A percentile compares a stretch with the other conserved stretches of the same genome.
These are phyloP conservation scores for Byssoonygena ceratinophila DNA, from an alignment of 2,329 filamentous ascomycete species.

Conservation along the genomic window DNA sequence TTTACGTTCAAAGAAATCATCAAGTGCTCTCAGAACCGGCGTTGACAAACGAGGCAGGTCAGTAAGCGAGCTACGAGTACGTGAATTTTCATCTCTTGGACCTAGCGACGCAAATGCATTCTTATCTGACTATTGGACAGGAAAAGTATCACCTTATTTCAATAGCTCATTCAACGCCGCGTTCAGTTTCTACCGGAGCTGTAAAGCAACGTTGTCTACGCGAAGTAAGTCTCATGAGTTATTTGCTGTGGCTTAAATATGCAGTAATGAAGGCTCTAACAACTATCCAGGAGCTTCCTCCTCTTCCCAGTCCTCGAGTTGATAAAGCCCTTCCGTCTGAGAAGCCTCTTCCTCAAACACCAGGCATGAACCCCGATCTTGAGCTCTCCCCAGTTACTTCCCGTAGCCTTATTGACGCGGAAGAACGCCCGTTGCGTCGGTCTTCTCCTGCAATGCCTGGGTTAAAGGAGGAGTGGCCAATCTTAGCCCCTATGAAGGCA, in stretches of 20 bases:
- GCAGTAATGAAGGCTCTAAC: neutral
- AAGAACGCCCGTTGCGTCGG: constrained; percentile 5
- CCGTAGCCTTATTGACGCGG: constrained; percentile 9
- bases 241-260: neutral
- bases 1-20: constrained; percentile 11
- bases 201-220: neutral
- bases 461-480: constrained; percentile 15
- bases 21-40: neutral
- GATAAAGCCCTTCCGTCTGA: constrained; percentile 15
- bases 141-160: constrained; percentile 6
- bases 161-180: neutral
- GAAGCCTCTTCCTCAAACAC: constrained; percentile 16
- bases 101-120: neutral
- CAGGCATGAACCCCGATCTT: neutral
- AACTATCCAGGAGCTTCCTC: neutral
- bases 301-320: neutral
- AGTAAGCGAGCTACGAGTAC: neutral
- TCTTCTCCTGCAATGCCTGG: constrained; percentile 6
- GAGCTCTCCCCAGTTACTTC: neutral
- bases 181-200: constrained; percentile 7
- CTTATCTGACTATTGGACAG: neutral
- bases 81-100: neutral
- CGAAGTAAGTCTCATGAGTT: neutral
- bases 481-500: constrained; percentile 8
- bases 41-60: constrained; percentile 2